phyloP scores from a whole-genome alignment of 1,139 yeast genomes.

The Diutina pseudorugosa region DNA sequence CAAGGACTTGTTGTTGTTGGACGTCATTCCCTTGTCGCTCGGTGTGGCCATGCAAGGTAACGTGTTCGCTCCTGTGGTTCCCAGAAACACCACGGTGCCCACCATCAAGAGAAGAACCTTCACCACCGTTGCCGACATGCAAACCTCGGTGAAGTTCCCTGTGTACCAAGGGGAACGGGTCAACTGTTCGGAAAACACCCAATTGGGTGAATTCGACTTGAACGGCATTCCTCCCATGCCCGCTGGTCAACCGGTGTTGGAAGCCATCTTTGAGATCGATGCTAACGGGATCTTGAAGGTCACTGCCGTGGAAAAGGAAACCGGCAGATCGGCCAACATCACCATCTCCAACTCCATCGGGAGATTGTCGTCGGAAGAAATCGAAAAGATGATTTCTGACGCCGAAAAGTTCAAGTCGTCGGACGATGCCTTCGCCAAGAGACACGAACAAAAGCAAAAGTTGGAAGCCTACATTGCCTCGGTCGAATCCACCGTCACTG shows the following conservation, averaged over 20 bases:
- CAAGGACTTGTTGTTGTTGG: conserved; percentile 93
- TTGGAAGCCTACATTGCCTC: conserved; percentile 98
- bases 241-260: conserved; percentile 99
- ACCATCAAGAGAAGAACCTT: conserved; percentile 99
- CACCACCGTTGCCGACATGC: conserved; percentile 99
- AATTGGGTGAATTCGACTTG: conserved; percentile 98
- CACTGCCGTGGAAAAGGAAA: conserved; percentile 97
- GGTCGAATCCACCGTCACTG: conserved; percentile 83
- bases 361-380: conserved; percentile 94
- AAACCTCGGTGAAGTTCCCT: conserved; percentile 99
- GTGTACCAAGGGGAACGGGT: conserved; percentile 99
- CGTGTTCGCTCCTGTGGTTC: conserved; percentile 97
- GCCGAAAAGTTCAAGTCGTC: conserved; percentile 99
- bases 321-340: conserved; percentile 99
- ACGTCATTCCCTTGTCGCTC: conserved; percentile 96
- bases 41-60: conserved; percentile 99
- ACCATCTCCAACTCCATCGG: conserved; percentile 99
- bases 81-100: conserved; percentile 99
- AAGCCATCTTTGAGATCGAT: conserved; percentile 98
- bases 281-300: conserved; percentile 99
- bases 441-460: conserved; percentile 99
- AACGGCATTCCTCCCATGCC: conserved; percentile 98
- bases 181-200: conserved; percentile 98
- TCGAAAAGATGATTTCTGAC: conserved; percentile 96
- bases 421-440: conserved; percentile 99